Evolutionary conservation across 2,329 filamentous ascomycete genomes (phyloP).

Genomic region (Cytospora schulzeri): DNA sequence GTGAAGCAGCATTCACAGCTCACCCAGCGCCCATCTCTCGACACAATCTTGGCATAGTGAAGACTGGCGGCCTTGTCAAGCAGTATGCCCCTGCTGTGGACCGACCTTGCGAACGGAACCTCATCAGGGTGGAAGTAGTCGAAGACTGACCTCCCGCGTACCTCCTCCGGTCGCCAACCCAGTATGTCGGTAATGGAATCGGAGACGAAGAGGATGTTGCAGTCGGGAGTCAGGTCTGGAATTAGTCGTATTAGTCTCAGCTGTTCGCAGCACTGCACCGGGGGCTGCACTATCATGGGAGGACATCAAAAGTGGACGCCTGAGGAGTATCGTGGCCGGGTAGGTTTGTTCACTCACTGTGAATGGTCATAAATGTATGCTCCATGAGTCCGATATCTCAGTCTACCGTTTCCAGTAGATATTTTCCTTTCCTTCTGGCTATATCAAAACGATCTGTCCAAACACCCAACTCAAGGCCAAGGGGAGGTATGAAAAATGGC

Average conservation of each 20-base stretch:
- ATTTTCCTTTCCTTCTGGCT: slow-evolving; percentile 26
- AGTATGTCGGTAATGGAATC: slow-evolving; percentile 83
- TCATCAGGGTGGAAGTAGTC: slow-evolving; percentile 86
- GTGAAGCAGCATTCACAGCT: slow-evolving; percentile 89
- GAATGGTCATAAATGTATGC: slow-evolving; percentile 89
- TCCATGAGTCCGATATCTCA: slow-evolving; percentile 58
- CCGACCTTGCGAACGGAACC: slow-evolving; percentile 69
- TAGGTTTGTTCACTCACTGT: slow-evolving; percentile 60
- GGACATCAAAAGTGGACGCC: background rate
- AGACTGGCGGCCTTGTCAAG: slow-evolving; percentile 85
- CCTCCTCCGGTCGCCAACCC: slow-evolving; percentile 75
- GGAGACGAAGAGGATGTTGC: slow-evolving; percentile 79
- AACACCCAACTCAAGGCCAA: slow-evolving; percentile 26
- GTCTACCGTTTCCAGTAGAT: slow-evolving; percentile 15
- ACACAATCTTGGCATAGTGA: slow-evolving; percentile 74
- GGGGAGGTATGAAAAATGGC: slow-evolving; percentile 9
- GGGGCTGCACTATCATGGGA: background rate
- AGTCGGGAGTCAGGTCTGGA: slow-evolving; percentile 72
- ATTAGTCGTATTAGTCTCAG: slow-evolving; percentile 14
- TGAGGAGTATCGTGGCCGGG: slow-evolving; percentile 7
- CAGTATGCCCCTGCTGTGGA: slow-evolving; percentile 72
- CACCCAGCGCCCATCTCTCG: slow-evolving; percentile 71
- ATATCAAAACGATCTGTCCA: slow-evolving; percentile 30
- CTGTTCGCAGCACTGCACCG: background rate
- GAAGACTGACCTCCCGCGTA: slow-evolving; percentile 76